Base-by-base conservation (phyloP, 805 yeast genomes). In the Zygotorulaspora florentina region DNA sequence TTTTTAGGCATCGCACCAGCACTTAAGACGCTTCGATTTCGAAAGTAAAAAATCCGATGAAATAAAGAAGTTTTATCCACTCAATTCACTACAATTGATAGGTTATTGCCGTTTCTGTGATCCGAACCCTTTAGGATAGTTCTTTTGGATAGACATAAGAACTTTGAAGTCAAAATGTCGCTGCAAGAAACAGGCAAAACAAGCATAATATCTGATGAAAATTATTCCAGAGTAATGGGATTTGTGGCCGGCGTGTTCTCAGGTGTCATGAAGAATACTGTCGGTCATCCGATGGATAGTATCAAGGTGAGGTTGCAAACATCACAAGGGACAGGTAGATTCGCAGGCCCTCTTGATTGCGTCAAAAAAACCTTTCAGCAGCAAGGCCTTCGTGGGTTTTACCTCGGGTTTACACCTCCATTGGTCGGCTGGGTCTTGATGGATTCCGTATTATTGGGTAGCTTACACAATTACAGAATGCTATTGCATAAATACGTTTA, bases 271-370 rank as follows among this genome's bases (percentile, higher is more conserved):
- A 89, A 89, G 62, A 85, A 89, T 55, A 81, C 84, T 0, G 96
- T 89, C 8, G 96, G 96, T 2, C 96, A 88, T 64, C 96, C 96
- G 9, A 87, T 89, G 55, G 96, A 89, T 64, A 86, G 96, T 1
- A 81, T 89, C 52, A 88, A 88, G 59, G 96, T 88, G 13, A 72
- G 96, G 44, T 70, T 88, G 43, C 96, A 88, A 58, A 83, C 88
- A 1, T 78, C 83, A 8, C 81, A 88, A 8, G 74, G 78, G 1
- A 50, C 54, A 15, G 80, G 81, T 0, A 70, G 81, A 40, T 87
- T 87, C 71, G 80, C 71, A 43, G 96, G 95, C 2, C 93, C 96
- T 0, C 58, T 85, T 56, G 95, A 89, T 60, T 87, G 96, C 64
- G 81, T 86, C 3, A 55, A 72, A 56, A 80, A 85, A 59, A 89